These are phyloP conservation scores for Xylaria sp. DNA, from an alignment of 2,329 filamentous ascomycete genomes.

Conservation along the genomic window DNA sequence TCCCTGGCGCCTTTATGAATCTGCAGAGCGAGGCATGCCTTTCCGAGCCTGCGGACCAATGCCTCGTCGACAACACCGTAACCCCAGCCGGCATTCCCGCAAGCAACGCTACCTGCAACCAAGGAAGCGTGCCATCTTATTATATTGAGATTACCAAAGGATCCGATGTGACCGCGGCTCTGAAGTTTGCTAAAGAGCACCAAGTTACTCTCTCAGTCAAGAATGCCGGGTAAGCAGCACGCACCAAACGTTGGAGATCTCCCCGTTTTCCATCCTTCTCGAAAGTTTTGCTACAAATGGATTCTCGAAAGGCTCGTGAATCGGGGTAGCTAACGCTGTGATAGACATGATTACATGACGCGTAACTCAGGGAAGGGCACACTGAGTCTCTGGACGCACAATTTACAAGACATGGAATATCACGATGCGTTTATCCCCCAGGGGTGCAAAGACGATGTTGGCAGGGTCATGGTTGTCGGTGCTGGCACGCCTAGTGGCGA, in stretches of 20 bases:
- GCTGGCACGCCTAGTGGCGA: conserved; percentile 33
- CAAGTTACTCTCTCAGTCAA: conserved; percentile 43
- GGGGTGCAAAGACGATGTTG: conserved; percentile 32
- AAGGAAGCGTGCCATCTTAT: conserved; percentile 44
- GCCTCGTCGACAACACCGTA: conserved; percentile 43
- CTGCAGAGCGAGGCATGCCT: conserved; percentile 46
- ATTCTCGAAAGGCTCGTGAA: not conserved
- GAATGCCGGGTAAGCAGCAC: conserved; percentile 36
- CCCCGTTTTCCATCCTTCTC: not conserved
- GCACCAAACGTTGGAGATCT: not conserved
- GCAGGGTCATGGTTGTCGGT: conserved; percentile 34
- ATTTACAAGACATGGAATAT: conserved; percentile 36
- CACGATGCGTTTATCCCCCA: conserved; percentile 31
- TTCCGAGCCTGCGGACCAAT: conserved; percentile 45
- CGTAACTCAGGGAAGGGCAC: conserved; percentile 37
- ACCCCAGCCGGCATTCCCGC: conserved; percentile 41
- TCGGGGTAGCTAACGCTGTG: conserved; percentile 15
- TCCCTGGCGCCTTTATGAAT: conserved; percentile 46
- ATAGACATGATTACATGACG: conserved; percentile 38
- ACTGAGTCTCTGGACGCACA: conserved; percentile 39
- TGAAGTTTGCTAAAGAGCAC: conserved; percentile 42
- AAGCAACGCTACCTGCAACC: conserved; percentile 40
- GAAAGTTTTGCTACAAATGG: not conserved
- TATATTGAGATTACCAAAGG: conserved; percentile 40
- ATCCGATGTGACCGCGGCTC: conserved; percentile 40